Conservation (phyloP, 2,329 filamentous ascomycete genomes). For the Tolypocladium guangdongense region DNA sequence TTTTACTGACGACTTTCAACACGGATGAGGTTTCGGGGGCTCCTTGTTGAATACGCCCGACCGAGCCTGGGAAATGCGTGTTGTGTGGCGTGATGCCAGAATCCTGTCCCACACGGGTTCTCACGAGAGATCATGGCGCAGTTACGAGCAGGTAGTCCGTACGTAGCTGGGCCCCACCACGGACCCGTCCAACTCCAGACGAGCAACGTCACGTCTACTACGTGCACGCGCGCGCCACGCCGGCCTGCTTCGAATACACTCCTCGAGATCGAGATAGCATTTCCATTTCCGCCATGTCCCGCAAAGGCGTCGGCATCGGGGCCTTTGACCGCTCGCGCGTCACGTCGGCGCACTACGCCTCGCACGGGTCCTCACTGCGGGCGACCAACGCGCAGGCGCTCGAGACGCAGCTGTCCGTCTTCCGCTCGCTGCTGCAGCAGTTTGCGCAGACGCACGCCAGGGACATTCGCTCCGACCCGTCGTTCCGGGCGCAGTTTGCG, state of each 20-base stretch:
- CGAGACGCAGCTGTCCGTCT: slow-evolving; percentile 87
- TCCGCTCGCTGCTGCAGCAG: slow-evolving; percentile 88
- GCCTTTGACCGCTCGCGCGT: slow-evolving; percentile 81
- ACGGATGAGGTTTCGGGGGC: neutral
- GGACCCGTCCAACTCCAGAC: neutral
- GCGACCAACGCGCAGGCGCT: slow-evolving; percentile 75
- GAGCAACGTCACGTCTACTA: neutral
- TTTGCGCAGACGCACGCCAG: slow-evolving; percentile 91
- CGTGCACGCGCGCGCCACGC: neutral
- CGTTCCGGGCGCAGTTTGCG: slow-evolving; percentile 92
- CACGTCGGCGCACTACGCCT: slow-evolving; percentile 79
- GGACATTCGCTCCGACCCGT: slow-evolving; percentile 90
- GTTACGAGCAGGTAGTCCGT: too few species aligned
- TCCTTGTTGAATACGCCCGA: neutral
- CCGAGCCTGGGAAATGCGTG: neutral
- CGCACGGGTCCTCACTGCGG: slow-evolving; percentile 79
- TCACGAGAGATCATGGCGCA: neutral
- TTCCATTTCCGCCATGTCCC: slow-evolving; percentile 39
- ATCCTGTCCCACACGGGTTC: neutral
- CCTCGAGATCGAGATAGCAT: neutral
- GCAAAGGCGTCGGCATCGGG: slow-evolving; percentile 79
- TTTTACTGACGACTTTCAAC: neutral
- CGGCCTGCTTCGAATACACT: neutral
- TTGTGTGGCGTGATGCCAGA: neutral
- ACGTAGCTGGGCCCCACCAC: neutral